Evolutionary conservation across 2,329 filamentous ascomycete species (phyloP).

Genomic region (Cladosporium sp.): DNA sequence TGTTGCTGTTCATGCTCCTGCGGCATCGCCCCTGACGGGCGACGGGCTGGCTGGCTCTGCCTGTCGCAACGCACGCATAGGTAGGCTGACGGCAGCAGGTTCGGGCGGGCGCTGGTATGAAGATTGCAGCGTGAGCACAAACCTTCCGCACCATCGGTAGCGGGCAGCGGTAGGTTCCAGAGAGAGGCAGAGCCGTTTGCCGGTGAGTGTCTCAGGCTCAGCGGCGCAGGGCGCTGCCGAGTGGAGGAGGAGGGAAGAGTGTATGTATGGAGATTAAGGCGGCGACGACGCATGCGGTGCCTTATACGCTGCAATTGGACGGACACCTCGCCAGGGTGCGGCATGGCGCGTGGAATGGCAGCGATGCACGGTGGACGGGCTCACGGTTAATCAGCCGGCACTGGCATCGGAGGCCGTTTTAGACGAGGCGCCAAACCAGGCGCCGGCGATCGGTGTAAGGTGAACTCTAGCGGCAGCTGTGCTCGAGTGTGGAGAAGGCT

Average conservation of each 20-base stretch:
- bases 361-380: background rate
- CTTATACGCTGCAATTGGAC: background rate
- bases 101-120: slow-evolving; percentile 13
- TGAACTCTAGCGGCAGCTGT: background rate
- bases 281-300: background rate
- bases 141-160: slow-evolving; percentile 12
- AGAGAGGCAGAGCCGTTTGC: slow-evolving; percentile 12
- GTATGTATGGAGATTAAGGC: background rate
- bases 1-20: slow-evolving; percentile 5
- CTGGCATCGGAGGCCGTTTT: background rate
- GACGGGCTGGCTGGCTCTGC: background rate
- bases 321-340: background rate
- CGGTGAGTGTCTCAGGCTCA: slow-evolving; percentile 6
- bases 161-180: slow-evolving; percentile 17
- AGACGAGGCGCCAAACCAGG: background rate
- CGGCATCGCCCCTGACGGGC: background rate
- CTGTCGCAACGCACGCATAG: background rate
- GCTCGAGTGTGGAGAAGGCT: background rate
- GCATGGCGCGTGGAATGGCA: background rate
- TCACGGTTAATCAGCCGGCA: slow-evolving; percentile 3
- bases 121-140: slow-evolving; percentile 14
- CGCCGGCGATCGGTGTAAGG: background rate
- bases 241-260: background rate
- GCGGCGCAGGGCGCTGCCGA: background rate
- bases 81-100: slow-evolving; percentile 9